Evolutionary conservation across 2,329 filamentous ascomycete genomes (phyloP).

Genomic region (Sclerotinia nivalis): DNA sequence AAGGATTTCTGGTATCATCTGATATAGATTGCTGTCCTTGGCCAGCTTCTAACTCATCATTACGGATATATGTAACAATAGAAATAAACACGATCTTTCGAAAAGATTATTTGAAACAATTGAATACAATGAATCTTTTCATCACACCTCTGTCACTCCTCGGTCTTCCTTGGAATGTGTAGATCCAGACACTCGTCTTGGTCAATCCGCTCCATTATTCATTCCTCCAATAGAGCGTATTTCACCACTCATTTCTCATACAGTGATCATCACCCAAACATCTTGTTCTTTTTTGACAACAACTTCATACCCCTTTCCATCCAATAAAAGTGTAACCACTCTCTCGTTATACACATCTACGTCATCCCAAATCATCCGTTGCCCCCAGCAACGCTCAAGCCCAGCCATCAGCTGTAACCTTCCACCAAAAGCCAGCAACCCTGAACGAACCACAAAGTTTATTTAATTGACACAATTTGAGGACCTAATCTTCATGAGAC

Average conservation of each 20-base stretch:
- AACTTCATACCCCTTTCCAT: not conserved
- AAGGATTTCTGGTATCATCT: no score
- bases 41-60: no score
- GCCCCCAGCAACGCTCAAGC: slow-evolving; percentile 1
- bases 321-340: not conserved
- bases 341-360: not conserved
- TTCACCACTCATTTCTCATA: not conserved
- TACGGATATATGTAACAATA: not conserved
- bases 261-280: not conserved
- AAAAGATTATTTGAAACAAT: not conserved
- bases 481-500: not conserved
- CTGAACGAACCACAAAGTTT: not conserved
- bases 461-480: no score
- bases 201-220: not conserved
- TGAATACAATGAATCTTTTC: not conserved
- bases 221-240: not conserved
- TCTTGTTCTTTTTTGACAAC: not conserved
- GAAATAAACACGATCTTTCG: not conserved
- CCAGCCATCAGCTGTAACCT: not conserved
- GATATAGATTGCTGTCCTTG: no score
- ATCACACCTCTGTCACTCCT: not conserved
- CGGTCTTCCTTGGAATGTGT: not conserved
- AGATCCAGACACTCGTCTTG: not conserved
- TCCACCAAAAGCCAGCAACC: not conserved
- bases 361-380: not conserved